Evolutionary conservation across 164 flowering plant genomes (phyloP), one percentile per base, ranked within the genome.

Genomic region (Macadamia integrifolia): DNA sequence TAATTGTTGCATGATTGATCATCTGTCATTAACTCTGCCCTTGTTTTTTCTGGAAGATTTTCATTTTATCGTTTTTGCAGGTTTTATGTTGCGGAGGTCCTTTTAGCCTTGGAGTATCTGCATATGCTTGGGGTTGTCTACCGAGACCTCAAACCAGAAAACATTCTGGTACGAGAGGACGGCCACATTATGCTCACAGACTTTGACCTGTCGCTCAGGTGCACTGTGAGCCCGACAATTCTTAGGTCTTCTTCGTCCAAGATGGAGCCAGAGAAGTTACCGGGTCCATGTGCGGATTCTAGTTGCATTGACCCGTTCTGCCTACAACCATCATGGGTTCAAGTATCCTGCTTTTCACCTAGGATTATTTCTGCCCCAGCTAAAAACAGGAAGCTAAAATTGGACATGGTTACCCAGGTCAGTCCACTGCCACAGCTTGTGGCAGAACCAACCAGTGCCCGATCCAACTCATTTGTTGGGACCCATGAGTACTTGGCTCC

Each of bases 251-350:
- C 57, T 53, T 53, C 18, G 15, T 11, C 57, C 13, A 53, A 1
- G 17, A 11, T 53, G 6, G 57, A 53, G 57, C 57, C 57, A 14
- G 18, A 14, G 17, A 53, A 17, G 57, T 53, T 53, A 14, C 82
- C 87, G 5, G 86, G 89, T 67, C 89, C 83, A 49, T 80, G 85
- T 59, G 77, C 74, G 1, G 80, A 75, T n/a, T 76, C 88, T 12
- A 81, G 65, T 69, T 87, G 92, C 73, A 79, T 75, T 31, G 82
- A 86, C 56, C 92, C 92, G 43, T 82, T 87, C 67, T 87, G 92
- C 72, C 70, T 83, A 10, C 82, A 80, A 67, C 89, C 88, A 15
- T 71, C 85, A 7, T 87, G 87, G 63, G 67, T 17, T 1, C 57
- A 79, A 67, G 83, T 84, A 43, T 61, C 85, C 4, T 84, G 87